Conservation (phyloP, 306 rosid species). For the Erythrophleum fordii region DNA sequence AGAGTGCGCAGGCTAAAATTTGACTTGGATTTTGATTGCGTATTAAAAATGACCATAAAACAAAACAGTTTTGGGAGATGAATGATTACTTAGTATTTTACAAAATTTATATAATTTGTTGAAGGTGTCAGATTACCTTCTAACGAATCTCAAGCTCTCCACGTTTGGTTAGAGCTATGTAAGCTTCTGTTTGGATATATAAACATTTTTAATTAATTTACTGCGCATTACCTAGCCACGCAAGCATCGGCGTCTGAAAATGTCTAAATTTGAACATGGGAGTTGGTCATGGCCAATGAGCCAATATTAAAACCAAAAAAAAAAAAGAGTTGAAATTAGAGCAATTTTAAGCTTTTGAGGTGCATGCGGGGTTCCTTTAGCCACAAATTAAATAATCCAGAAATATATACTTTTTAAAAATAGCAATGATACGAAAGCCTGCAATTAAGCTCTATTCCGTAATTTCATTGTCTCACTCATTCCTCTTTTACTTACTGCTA, state of each 20-base stretch:
- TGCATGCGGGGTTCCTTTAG: background rate
- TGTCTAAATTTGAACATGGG: background rate
- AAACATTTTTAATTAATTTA: background rate
- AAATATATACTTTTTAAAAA: background rate
- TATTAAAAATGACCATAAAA: background rate
- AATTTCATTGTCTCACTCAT: background rate
- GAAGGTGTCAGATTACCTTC: constrained; percentile 28
- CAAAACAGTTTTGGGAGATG: background rate
- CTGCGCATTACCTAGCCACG: background rate
- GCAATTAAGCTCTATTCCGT: background rate
- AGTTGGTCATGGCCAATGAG: background rate
- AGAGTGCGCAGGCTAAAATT: background rate
- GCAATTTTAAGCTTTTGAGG: background rate
- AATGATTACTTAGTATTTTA: background rate
- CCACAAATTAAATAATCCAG: background rate
- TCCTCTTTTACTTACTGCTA: background rate
- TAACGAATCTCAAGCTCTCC: too few species aligned
- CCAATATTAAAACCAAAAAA: background rate
- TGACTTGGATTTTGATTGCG: constrained; percentile 26
- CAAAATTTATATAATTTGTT: background rate
- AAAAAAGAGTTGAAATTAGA: background rate
- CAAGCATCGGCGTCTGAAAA: background rate
- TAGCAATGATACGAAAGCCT: background rate
- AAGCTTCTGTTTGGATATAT: too few species aligned
- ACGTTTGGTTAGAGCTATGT: background rate